Evolutionary conservation across 768 basidiomycete species (phyloP).

Genomic region (Mrakia frigida): DNA sequence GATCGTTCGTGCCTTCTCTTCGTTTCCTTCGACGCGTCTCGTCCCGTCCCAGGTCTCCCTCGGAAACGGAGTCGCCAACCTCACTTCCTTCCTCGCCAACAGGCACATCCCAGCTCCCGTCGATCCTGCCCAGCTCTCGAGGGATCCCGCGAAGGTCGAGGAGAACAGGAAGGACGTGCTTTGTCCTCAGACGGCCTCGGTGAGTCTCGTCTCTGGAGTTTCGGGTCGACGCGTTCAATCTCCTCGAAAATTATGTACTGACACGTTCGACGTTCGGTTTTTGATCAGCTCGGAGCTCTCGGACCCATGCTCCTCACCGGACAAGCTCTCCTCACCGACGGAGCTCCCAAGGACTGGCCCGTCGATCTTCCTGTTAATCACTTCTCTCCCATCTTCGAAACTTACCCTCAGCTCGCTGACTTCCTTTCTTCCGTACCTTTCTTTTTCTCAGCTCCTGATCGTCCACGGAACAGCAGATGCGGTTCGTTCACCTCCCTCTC

Average conservation of each 20-base stretch:
- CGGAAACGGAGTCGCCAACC: not conserved
- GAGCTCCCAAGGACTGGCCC: conserved; percentile 4
- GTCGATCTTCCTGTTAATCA: not conserved
- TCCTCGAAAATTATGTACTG: not conserved
- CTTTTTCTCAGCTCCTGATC: not conserved
- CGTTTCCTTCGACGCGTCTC: not conserved
- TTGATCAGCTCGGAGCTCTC: not conserved
- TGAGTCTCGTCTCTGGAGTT: not conserved
- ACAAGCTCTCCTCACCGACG: conserved; percentile 1
- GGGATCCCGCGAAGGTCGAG: conserved; percentile 12
- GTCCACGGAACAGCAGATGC: not conserved
- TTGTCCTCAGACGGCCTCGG: conserved; percentile 9
- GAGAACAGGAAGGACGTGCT: conserved; percentile 16
- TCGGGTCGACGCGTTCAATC: not conserved
- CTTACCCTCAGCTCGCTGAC: not conserved
- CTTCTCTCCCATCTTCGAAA: not conserved
- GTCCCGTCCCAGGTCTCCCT: not conserved
- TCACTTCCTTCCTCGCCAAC: not conserved
- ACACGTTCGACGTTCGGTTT: not conserved
- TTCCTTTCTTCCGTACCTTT: not conserved
- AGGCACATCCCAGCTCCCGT: conserved; percentile 1
- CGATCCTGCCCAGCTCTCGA: not conserved
- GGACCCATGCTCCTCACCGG: conserved; percentile 5
- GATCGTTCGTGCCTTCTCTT: not conserved
- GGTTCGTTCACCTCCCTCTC: not conserved